These are phyloP conservation scores for Mayamaea pseudoterrestris DNA, from an alignment of 108 stramenopile genomes.

Conservation along the genomic window DNA sequence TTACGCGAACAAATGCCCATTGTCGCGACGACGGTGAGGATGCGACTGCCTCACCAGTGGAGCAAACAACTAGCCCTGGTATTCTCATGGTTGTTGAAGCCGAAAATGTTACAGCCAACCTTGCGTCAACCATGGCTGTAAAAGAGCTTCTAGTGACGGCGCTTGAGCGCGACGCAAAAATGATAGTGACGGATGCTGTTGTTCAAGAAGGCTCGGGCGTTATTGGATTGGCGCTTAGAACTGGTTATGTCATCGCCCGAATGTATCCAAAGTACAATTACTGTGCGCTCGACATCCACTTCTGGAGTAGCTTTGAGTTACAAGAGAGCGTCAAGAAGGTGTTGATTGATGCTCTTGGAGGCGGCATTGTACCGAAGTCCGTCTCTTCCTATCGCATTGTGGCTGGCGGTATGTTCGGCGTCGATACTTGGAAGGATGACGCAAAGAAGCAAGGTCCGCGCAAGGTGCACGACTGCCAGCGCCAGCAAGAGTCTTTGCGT, in stretches of 20 bases:
- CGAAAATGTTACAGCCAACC: constrained; percentile 27
- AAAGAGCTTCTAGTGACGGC: constrained; percentile 10
- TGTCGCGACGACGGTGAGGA: constrained; percentile 9
- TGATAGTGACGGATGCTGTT: constrained; percentile 7
- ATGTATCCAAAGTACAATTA: constrained; percentile 37
- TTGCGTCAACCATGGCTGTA: constrained; percentile 9
- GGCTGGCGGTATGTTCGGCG: constrained; percentile 73
- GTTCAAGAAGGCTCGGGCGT: constrained; percentile 18
- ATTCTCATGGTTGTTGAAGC: constrained; percentile 39
- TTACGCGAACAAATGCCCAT: not conserved
- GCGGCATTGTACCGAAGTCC: constrained; percentile 4
- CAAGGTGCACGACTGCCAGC: constrained; percentile 3
- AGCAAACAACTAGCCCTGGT: constrained; percentile 20
- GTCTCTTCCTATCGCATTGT: constrained; percentile 51
- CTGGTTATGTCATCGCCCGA: constrained; percentile 54
- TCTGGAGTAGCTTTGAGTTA: constrained; percentile 33
- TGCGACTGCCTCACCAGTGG: no score
- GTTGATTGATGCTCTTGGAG: constrained; percentile 21
- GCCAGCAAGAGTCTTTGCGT: no score
- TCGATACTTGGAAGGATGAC: constrained; percentile 70
- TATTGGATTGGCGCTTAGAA: constrained; percentile 27
- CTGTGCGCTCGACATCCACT: constrained; percentile 51
- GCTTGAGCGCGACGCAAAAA: constrained; percentile 27
- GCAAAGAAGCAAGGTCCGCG: constrained; percentile 52
- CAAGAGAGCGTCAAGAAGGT: constrained; percentile 17